Conservation (phyloP, 495 filamentous ascomycete genomes). For the Penicillium ochrochloron region DNA sequence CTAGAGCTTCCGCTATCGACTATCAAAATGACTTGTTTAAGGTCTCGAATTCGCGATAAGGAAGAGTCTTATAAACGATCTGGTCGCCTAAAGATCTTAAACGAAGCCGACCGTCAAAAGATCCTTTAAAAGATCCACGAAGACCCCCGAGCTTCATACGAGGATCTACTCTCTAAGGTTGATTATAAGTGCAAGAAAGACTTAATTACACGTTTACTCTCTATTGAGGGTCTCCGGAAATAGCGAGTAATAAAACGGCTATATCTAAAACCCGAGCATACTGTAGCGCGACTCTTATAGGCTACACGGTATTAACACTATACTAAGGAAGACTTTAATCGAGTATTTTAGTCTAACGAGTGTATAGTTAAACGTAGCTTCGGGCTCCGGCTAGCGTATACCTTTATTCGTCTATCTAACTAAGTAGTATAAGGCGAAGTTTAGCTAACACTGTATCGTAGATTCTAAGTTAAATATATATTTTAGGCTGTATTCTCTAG, state of each 20-base stretch:
- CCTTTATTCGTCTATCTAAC: too few species aligned
- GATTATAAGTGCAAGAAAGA: slow-evolving; percentile 8
- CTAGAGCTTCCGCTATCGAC: neutral
- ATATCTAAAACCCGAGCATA: slow-evolving; percentile 7
- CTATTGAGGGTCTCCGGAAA: slow-evolving; percentile 2
- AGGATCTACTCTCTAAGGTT: slow-evolving; percentile 7
- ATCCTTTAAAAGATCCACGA: slow-evolving; percentile 6
- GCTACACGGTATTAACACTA: slow-evolving; percentile 11
- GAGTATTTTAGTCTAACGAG: slow-evolving; percentile 20
- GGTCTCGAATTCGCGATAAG: neutral
- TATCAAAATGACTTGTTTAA: neutral
- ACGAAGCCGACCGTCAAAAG: neutral
- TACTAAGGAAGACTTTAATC: slow-evolving; percentile 8
- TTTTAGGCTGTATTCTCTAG: slow-evolving; percentile 21
- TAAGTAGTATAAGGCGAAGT: too few species aligned
- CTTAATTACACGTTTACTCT: neutral
- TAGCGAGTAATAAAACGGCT: slow-evolving; percentile 7
- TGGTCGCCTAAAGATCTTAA: neutral
- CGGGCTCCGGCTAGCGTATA: too few species aligned
- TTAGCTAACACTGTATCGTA: too few species aligned
- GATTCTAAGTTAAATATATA: slow-evolving; percentile 15
- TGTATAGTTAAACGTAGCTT: too few species aligned
- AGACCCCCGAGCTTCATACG: neutral
- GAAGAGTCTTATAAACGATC: neutral
- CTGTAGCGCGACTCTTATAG: neutral